phyloP scores from a whole-genome alignment of 2,329 filamentous ascomycete species.

The Grosmannia clavigera region DNA sequence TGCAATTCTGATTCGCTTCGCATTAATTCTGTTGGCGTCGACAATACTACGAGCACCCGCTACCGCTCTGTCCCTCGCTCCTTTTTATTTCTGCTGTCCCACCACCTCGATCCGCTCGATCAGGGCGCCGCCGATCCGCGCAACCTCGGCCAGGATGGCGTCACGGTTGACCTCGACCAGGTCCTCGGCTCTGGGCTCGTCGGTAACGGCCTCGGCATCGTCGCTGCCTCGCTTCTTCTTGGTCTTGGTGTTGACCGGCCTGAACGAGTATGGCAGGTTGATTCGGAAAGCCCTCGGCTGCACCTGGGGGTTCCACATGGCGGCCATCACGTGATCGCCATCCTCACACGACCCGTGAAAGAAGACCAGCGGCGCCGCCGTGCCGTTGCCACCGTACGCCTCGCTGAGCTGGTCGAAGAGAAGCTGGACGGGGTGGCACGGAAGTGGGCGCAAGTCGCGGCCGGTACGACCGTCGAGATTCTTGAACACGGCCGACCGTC shows the following conservation, averaged over 20 bases:
- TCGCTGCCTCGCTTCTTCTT: background rate
- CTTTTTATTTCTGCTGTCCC: background rate
- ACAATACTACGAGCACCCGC: background rate
- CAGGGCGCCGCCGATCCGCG: conserved; percentile 52
- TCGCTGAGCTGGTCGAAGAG: conserved; percentile 56
- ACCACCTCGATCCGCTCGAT: conserved; percentile 50
- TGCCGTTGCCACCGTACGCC: conserved; percentile 37
- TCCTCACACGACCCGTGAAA: conserved; percentile 52
- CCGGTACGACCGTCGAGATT: conserved; percentile 57
- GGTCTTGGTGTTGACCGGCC: conserved; percentile 28
- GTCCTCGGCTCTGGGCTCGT: conserved; percentile 13
- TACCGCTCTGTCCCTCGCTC: background rate
- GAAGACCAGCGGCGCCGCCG: conserved; percentile 53
- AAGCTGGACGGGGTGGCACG: conserved; percentile 46
- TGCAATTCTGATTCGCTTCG: too few species aligned
- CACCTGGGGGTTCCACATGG: conserved; percentile 45
- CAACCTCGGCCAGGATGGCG: conserved; percentile 61
- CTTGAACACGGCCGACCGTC: conserved; percentile 50
- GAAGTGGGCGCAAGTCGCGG: conserved; percentile 31
- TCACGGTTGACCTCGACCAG: conserved; percentile 52
- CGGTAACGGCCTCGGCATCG: background rate
- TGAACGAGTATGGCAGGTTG: conserved; percentile 55
- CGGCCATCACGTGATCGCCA: conserved; percentile 39
- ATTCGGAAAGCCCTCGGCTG: conserved; percentile 53
- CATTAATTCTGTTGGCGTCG: background rate